A percentile compares a stretch with the other conserved stretches of the same genome.
Conservation (phyloP, 1,284 basidiomycete genomes). For the Ceratobasidium sp. region DNA sequence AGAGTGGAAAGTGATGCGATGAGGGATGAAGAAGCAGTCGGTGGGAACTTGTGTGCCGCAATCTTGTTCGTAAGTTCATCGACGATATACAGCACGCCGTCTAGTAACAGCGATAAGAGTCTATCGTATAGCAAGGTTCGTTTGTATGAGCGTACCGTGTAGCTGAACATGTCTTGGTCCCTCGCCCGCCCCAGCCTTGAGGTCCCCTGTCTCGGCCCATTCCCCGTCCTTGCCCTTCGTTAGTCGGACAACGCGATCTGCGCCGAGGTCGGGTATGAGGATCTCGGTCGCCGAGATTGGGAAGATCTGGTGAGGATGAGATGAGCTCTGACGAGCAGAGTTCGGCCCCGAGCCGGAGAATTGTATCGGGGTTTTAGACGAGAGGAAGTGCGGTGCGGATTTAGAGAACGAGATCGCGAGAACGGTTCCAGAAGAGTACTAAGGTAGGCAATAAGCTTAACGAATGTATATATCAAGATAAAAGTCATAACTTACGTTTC, state of each 20-base stretch:
- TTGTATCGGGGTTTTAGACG: slow-evolving; percentile 49
- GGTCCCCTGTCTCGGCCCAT: slow-evolving; percentile 60
- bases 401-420: slow-evolving; percentile 62
- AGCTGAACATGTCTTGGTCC: slow-evolving; percentile 75
- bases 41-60: slow-evolving; percentile 63
- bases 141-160: slow-evolving; percentile 60
- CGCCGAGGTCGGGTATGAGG: slow-evolving; percentile 75
- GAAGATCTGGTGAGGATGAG: slow-evolving; percentile 75
- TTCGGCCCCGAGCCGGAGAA: slow-evolving; percentile 68
- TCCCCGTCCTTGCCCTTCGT: slow-evolving; percentile 57
- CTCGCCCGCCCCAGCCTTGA: slow-evolving; percentile 61
- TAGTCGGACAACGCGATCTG: slow-evolving; percentile 70
- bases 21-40: background rate
- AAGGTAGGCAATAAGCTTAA: background rate
- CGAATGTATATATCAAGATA: background rate
- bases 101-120: slow-evolving; percentile 31
- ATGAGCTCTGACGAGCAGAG: slow-evolving; percentile 65
- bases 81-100: slow-evolving; percentile 64
- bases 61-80: slow-evolving; percentile 70
- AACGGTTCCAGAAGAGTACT: slow-evolving; percentile 73
- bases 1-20: slow-evolving; percentile 43
- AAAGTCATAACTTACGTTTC: slow-evolving; percentile 64
- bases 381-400: slow-evolving; percentile 56
- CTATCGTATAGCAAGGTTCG: slow-evolving; percentile 41
- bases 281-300: slow-evolving; percentile 61